phyloP scores from a whole-genome alignment of 2,329 filamentous ascomycete genomes.

The Golovinomyces cichoracearum region DNA sequence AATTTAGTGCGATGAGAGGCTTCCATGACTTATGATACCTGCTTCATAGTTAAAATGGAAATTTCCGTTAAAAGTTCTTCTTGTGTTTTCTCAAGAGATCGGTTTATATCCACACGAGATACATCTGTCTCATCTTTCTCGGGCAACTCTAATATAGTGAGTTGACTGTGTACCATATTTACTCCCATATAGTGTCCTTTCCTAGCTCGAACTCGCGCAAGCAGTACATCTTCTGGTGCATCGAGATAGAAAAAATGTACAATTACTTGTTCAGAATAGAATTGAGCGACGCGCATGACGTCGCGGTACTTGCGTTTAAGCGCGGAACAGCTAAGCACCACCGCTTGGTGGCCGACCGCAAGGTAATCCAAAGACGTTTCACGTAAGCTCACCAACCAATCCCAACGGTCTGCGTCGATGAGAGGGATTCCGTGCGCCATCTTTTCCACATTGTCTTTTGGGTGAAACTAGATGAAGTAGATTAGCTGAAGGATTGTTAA shows the following conservation, averaged over 20 bases:
- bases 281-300: constrained; percentile 56
- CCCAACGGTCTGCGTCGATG: constrained; percentile 86
- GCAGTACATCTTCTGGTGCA: constrained; percentile 47
- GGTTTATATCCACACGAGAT: constrained; percentile 42
- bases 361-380: constrained; percentile 36
- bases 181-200: constrained; percentile 88
- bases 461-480: constrained; percentile 33
- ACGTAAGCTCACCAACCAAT: constrained; percentile 67
- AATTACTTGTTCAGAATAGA: constrained; percentile 44
- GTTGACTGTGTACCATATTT: constrained; percentile 82
- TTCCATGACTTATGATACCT: too few relatives aligned
- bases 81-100: constrained; percentile 31
- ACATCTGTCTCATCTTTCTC: constrained; percentile 43
- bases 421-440: constrained; percentile 67
- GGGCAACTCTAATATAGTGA: constrained; percentile 67
- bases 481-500: not conserved
- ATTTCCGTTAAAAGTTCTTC: constrained; percentile 23
- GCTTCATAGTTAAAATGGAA: too few relatives aligned
- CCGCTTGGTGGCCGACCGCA: constrained; percentile 31
- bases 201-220: constrained; percentile 47
- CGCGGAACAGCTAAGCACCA: constrained; percentile 90
- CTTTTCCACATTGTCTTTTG: constrained; percentile 60
- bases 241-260: constrained; percentile 86
- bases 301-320: constrained; percentile 95
- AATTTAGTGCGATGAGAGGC: too few relatives aligned